Evolutionary conservation across 768 basidiomycete species (phyloP), one percentile per base, ranked within the genome.

Genomic region (Stropharia rugosoannulata): DNA sequence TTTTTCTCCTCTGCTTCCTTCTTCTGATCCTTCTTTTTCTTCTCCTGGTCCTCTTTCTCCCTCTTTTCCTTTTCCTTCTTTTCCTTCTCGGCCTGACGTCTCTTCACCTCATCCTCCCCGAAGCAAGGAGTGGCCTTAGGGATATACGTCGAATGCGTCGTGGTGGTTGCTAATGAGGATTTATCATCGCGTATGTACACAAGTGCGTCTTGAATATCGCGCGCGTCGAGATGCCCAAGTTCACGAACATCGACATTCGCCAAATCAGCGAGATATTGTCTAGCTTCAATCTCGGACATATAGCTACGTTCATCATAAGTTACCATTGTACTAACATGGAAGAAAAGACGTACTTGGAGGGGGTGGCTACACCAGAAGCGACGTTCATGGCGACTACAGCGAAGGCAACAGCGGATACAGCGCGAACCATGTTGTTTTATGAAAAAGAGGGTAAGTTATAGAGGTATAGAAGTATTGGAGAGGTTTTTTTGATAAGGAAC

Each of bases 331-430:
- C 5, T 10, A 16, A 13, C 12, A 37, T 36, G 5, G 11, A 50
- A 22, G 15, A 10, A 18, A 22, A 49, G 18, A 59, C 68, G 59
- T 56, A 73, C 71, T 66, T 65, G 38, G 58, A 56, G 37, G 62
- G 39, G 53, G 62, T 59, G 41, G 69, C 70, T 37, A 74, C 50
- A 32, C 64, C 55, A 44, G 66, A 64, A 51, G 68, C 68, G 39
- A 65, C 66, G 49, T 62, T 66, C 51, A 73, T 50, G 49, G 68
- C 70, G 39, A 69, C 56, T 48, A 69, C 64, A 50, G 68, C 70
- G 54, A 72, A 56, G 55, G 69, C 65, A 64, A 72, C 61, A 57
- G 69, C 67, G 43, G 64, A 66, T 25, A 62, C 60, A 64, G 69
- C 57, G 60, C 69, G 68, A 55, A 70, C 69, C 71, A 72, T 72